Conservation (phyloP, 2,329 filamentous ascomycete genomes). For the Trichoderma arundinaceum region DNA sequence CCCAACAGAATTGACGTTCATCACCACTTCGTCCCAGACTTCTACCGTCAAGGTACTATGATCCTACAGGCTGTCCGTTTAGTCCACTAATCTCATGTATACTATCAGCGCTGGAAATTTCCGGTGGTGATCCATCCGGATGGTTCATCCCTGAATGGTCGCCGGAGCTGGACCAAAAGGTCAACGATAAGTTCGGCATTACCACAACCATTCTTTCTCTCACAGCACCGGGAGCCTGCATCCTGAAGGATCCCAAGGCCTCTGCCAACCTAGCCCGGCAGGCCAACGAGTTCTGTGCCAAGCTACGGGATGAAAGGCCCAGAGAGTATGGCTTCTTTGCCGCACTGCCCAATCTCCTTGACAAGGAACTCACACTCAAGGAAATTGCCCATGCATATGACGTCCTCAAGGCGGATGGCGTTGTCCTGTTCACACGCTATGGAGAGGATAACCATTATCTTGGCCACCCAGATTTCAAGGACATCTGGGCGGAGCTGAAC, state of each 20-base stretch:
- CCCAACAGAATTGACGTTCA: not conserved
- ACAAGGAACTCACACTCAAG: not conserved
- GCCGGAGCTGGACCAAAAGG: not conserved
- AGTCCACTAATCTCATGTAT: not conserved
- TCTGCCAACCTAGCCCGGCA: slow-evolving; percentile 1
- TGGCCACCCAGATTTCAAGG: not conserved
- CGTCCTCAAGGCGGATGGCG: not conserved
- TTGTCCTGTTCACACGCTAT: not conserved
- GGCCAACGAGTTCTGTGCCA: slow-evolving; percentile 2
- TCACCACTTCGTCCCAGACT: slow-evolving; percentile 8
- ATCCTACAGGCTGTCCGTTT: not conserved
- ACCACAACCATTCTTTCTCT: not conserved
- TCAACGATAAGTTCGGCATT: not conserved
- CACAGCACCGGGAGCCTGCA: not conserved
- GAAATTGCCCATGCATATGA: not conserved
- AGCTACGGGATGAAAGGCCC: not conserved
- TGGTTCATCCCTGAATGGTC: slow-evolving; percentile 2
- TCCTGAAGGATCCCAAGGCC: not conserved
- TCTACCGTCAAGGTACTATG: not conserved
- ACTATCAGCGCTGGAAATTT: not conserved
- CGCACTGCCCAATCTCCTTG: not conserved
- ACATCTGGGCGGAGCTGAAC: not conserved
- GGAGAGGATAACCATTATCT: not conserved
- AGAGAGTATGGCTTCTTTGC: not conserved
- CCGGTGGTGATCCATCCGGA: not conserved